Base-by-base conservation (phyloP, 139 green algal genomes). In the Picochlorum sp. region DNA sequence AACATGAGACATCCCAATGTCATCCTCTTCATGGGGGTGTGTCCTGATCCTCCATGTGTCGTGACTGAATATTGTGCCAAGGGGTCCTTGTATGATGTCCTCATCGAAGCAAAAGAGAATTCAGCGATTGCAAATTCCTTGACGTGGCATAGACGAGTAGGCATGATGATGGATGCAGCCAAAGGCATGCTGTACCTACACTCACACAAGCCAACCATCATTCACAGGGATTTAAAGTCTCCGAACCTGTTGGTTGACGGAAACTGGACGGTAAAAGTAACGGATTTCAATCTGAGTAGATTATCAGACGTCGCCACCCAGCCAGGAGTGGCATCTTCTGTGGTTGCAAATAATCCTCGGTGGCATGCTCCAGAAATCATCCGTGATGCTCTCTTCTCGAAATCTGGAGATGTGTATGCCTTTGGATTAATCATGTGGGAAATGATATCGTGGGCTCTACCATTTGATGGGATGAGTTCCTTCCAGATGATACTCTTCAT, bases 361-460 rank as follows among this genome's bases (percentile, higher is more conserved):
- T 86, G 80, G 80, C 77, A 81, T 60, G 77, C 78, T 21, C 78
- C 78, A 9, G 80, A 86, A 63, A 75, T 83, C 20, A 68, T 83
- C 57, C 24, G 26, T 1, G 62, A 67, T 20, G 54, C 45, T 67
- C 71, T 62, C 47, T 72, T 70, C 57, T 64, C 60, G 57, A 45
- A 21, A n/a, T 16, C 11, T 21, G 34, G 37, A 10, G 60, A 66
- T 44, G 63, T 71, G 13, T 83, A 83, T 67, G 67, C 61, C 30
- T 83, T 83, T 62, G 76, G 76, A 31, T 51, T 83, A 37, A 81
- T 83, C 65, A 57, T 80, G 66, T 75, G 70, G 79, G 76, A 86
- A 79, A 56, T 95, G 72, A 65, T 91, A 18, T 94, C 88, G 15
- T 95, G 85, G 88, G 69, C 86, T 63, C 74, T 90, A 68, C 88